phyloP scores from a whole-genome alignment of 2,329 filamentous ascomycete genomes.

The Aspergillus ibericus region DNA sequence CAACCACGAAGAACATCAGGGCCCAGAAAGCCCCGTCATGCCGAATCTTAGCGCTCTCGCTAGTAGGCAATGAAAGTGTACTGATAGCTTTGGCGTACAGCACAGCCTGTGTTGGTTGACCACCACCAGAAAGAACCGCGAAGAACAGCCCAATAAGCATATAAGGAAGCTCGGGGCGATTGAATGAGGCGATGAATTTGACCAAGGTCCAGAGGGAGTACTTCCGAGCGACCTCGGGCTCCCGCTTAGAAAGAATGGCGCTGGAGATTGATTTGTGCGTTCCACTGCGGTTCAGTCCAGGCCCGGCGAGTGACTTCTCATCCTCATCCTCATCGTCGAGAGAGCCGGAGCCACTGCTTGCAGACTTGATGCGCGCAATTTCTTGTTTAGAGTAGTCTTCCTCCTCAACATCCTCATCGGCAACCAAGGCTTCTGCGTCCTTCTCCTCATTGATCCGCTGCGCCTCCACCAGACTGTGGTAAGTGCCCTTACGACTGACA shows the following conservation, averaged over 20 bases:
- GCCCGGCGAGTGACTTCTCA: conserved; percentile 25
- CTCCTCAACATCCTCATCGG: conserved; percentile 29
- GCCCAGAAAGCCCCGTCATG: conserved; percentile 81
- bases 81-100: conserved; percentile 89
- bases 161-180: conserved; percentile 66
- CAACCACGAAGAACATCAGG: conserved; percentile 84
- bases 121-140: conserved; percentile 74
- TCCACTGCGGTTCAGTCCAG: conserved; percentile 44
- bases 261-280: conserved; percentile 65
- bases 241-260: conserved; percentile 61
- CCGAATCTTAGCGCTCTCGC: conserved; percentile 59
- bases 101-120: conserved; percentile 73
- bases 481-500: conserved; percentile 68
- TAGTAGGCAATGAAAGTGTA: conserved; percentile 61
- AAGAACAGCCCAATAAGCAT: conserved; percentile 75
- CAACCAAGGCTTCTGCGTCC: conserved; percentile 33
- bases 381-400: conserved; percentile 28
- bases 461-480: conserved; percentile 81
- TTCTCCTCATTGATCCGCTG: conserved; percentile 71
- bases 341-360: conserved; percentile 29
- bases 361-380: conserved; percentile 34
- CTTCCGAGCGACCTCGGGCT: conserved; percentile 52
- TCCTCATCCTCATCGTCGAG: conserved; percentile 34
- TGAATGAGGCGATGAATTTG: conserved; percentile 78
- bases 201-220: conserved; percentile 75